Evolutionary conservation across 2,329 filamentous ascomycete genomes (phyloP).

Genomic region (Cryphonectria radicalis): DNA sequence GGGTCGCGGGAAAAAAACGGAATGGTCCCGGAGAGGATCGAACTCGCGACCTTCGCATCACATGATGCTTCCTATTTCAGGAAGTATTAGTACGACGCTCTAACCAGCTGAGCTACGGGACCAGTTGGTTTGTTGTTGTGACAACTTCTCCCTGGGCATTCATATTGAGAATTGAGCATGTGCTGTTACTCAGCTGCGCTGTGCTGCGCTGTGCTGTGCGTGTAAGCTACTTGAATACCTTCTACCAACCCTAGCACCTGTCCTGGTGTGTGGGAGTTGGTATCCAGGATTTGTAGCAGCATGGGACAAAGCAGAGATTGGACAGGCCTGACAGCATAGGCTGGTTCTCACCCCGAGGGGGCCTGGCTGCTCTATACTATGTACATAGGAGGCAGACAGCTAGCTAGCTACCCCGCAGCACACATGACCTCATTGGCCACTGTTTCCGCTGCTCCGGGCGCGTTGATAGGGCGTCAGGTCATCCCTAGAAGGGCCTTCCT

Average conservation of each 20-base stretch:
- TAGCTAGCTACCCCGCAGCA: conserved; percentile 9
- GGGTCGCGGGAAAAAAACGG: no score
- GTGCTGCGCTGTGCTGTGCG: no score
- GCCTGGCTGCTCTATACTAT: background rate
- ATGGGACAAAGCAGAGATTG: no score
- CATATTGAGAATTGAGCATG: background rate
- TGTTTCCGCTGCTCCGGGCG: background rate
- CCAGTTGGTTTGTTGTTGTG: conserved; percentile 5
- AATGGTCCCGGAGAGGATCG: background rate
- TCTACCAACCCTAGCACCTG: no score
- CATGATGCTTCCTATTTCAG: background rate
- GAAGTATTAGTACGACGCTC: conserved; percentile 22
- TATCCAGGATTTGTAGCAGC: no score
- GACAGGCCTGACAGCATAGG: background rate
- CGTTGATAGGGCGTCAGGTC: background rate
- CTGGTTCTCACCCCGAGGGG: background rate
- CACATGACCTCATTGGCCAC: background rate
- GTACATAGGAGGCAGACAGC: background rate
- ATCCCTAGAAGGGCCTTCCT: background rate
- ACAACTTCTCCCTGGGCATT: background rate
- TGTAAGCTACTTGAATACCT: no score
- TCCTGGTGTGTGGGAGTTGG: background rate
- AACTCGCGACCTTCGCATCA: conserved; percentile 24
- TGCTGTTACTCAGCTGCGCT: no score
- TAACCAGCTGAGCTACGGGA: conserved; percentile 25